Percentiles rank a stretch among this genome's conserved stretches.
phyloP scores from a whole-genome alignment of 2,329 filamentous ascomycete species.

The Ilyonectria robusta region DNA sequence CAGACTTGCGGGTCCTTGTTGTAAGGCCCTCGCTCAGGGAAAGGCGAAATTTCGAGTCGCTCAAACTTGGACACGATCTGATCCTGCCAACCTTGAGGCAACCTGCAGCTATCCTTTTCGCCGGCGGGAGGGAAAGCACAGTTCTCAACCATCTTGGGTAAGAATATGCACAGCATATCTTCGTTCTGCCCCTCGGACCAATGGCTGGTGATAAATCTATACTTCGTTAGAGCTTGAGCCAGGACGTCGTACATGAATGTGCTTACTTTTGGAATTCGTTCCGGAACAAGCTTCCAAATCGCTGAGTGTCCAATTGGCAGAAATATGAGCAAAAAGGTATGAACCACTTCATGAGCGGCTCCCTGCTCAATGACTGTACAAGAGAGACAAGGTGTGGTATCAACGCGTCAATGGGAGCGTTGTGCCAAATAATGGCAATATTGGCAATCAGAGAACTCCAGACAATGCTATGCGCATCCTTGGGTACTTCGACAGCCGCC shows the following conservation, averaged over 20 bases:
- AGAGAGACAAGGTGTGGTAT: conserved; percentile 79
- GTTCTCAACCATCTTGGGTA: conserved; percentile 75
- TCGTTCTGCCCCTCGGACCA: conserved; percentile 79
- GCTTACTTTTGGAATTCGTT: conserved; percentile 83
- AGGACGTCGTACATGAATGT: conserved; percentile 34
- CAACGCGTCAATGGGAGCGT: conserved; percentile 83
- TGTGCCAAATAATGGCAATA: conserved; percentile 77
- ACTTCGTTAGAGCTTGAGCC: conserved; percentile 34
- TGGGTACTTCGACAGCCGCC: conserved; percentile 52
- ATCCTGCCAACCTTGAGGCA: conserved; percentile 80
- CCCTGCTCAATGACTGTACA: conserved; percentile 74
- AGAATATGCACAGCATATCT: conserved; percentile 76
- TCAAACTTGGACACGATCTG: conserved; percentile 80
- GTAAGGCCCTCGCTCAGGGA: conserved; percentile 74
- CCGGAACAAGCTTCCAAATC: conserved; percentile 85
- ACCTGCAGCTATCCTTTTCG: conserved; percentile 67
- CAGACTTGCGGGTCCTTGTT: conserved; percentile 74
- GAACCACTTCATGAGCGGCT: conserved; percentile 79
- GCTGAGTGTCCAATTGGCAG: conserved; percentile 78
- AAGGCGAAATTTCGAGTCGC: conserved; percentile 73
- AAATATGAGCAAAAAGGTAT: conserved; percentile 88
- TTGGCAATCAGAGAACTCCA: conserved; percentile 73
- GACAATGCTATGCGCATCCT: conserved; percentile 58
- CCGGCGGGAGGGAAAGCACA: conserved; percentile 67
- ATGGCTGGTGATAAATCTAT: conserved; percentile 81